Percentiles rank a stretch among this genome's conserved stretches.
These are phyloP conservation scores for Pseudevernia furfuracea DNA, from an alignment of 495 filamentous ascomycete species.

Conservation along the genomic window DNA sequence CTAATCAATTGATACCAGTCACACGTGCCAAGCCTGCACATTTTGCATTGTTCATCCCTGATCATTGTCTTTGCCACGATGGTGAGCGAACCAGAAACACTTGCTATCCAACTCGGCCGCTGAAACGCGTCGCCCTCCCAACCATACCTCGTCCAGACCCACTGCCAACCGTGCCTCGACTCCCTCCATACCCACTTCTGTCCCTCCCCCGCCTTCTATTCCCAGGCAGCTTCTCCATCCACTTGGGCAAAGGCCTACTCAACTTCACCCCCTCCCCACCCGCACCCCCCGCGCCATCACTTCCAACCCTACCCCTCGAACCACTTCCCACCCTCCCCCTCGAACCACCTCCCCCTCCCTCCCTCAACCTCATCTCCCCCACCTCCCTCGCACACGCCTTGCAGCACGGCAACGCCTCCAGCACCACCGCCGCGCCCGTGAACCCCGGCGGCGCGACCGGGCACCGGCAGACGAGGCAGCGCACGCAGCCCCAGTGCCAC, in stretches of 20 bases:
- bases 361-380: too few relatives aligned
- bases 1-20: neutral
- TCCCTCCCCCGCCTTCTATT: conserved; percentile 1
- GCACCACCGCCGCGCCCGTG: too few relatives aligned
- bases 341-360: neutral
- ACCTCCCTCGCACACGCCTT: too few relatives aligned
- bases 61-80: neutral
- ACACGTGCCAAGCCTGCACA: too few relatives aligned
- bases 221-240: conserved; percentile 19
- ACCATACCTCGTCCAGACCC: neutral
- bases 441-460: too few relatives aligned
- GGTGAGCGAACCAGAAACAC: neutral
- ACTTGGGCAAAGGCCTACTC: conserved; percentile 11
- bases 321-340: neutral
- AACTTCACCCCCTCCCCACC: too few relatives aligned
- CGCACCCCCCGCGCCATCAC: neutral
- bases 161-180: neutral
- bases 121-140: neutral
- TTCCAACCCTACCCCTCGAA: neutral
- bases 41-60: neutral
- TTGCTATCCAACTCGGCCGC: neutral
- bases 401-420: too few relatives aligned
- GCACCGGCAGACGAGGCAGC: conserved; percentile 17
- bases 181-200: neutral
- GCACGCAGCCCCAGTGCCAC: conserved; percentile 25